A percentile compares a stretch with the other conserved stretches of the same genome.
phyloP scores from a whole-genome alignment of 495 filamentous ascomycete species.

The Pyrenopolyporus hunteri region DNA sequence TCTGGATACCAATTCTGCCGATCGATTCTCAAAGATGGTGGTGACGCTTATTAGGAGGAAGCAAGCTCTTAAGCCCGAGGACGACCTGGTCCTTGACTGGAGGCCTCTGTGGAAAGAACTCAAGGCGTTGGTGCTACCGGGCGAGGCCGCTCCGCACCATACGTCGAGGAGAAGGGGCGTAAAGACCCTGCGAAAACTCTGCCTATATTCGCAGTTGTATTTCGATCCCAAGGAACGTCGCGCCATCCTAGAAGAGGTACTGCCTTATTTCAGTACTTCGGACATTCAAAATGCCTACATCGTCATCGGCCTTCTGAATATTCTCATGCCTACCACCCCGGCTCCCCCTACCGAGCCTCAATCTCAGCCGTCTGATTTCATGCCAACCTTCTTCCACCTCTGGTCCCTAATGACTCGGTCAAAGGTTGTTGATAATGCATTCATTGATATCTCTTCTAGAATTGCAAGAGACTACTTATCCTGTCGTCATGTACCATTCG shows the following conservation, averaged over 20 bases:
- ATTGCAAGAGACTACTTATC: slow-evolving; percentile 81
- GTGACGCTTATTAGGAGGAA: slow-evolving; percentile 92
- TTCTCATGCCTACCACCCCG: slow-evolving; percentile 85
- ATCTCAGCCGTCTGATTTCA: slow-evolving; percentile 77
- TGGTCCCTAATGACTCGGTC: slow-evolving; percentile 94
- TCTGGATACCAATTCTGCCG: slow-evolving; percentile 77
- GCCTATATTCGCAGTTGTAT: slow-evolving; percentile 86
- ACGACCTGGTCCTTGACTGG: slow-evolving; percentile 93
- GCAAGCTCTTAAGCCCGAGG: slow-evolving; percentile 88
- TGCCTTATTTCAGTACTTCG: slow-evolving; percentile 95
- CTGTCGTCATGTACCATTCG: slow-evolving; percentile 77
- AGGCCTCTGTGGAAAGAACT: slow-evolving; percentile 88
- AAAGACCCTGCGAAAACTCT: slow-evolving; percentile 77
- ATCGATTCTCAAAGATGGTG: slow-evolving; percentile 96
- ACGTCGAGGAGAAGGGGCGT: slow-evolving; percentile 49
- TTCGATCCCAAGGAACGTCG: slow-evolving; percentile 87
- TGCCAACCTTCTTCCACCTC: slow-evolving; percentile 92
- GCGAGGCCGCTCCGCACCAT: slow-evolving; percentile 67
- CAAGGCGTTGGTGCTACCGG: slow-evolving; percentile 85
- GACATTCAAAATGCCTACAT: slow-evolving; percentile 88
- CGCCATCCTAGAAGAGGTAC: slow-evolving; percentile 88
- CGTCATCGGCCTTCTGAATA: slow-evolving; percentile 81
- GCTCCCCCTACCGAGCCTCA: slow-evolving; percentile 71
- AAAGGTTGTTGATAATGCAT: slow-evolving; percentile 82
- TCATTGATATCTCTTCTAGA: slow-evolving; percentile 87